Percentiles rank a stretch among this genome's conserved stretches.
Evolutionary conservation across 1,139 yeast genomes (phyloP).

Genomic region (Groenewaldozyma auringiensis): DNA sequence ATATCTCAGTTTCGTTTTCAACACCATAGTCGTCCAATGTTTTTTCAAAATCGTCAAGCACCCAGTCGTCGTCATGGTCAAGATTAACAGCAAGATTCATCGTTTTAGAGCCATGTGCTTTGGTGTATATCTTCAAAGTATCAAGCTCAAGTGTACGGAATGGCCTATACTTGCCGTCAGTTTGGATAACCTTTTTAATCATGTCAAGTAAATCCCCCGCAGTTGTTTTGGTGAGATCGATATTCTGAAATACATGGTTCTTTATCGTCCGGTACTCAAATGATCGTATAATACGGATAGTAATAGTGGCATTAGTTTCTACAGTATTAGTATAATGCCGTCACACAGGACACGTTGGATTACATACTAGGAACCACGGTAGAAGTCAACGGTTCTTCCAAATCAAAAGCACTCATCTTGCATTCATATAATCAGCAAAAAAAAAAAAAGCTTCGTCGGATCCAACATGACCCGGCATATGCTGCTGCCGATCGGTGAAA

Average conservation of each 20-base stretch:
- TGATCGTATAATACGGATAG: constrained; percentile 81
- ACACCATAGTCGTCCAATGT: constrained; percentile 60
- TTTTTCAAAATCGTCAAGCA: constrained; percentile 41
- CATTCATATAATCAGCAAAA: not conserved
- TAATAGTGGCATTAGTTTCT: constrained; percentile 58
- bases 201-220: constrained; percentile 51
- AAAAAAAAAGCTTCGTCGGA: not conserved
- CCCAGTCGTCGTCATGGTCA: constrained; percentile 73
- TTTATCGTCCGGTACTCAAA: constrained; percentile 89
- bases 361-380: constrained; percentile 53
- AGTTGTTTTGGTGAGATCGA: constrained; percentile 65
- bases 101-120: constrained; percentile 92
- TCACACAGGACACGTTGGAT: too few relatives aligned
- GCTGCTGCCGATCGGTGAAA: too few relatives aligned
- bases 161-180: constrained; percentile 70
- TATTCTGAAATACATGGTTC: constrained; percentile 62
- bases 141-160: constrained; percentile 73
- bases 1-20: constrained; percentile 84
- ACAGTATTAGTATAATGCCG: constrained; percentile 1
- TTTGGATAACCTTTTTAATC: constrained; percentile 40
- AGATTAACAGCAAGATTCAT: constrained; percentile 87
- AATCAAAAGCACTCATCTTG: not conserved
- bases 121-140: constrained; percentile 77
- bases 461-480: too few relatives aligned
- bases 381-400: constrained; percentile 58